Conservation (phyloP, 2,329 filamentous ascomycete species). For the Colletotrichum camelliae region DNA sequence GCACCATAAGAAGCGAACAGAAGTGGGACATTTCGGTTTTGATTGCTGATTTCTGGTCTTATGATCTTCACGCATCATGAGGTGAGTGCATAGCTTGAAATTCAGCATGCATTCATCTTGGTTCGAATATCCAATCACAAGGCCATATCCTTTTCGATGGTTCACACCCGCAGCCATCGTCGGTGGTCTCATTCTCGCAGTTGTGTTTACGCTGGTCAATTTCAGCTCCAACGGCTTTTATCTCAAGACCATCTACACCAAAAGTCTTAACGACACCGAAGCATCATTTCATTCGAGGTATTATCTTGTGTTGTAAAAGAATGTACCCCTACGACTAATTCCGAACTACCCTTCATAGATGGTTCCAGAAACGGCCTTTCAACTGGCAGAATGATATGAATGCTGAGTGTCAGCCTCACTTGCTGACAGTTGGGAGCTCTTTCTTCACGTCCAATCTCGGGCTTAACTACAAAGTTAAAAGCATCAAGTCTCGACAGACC, state of each 20-base stretch:
- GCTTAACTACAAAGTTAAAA: not conserved
- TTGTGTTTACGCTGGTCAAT: not conserved
- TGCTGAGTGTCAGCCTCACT: not conserved
- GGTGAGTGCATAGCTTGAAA: not conserved
- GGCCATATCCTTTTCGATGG: not conserved
- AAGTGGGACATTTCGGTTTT: not conserved
- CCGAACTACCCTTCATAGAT: not conserved
- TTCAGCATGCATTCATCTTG: not conserved
- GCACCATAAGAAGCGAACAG: not conserved
- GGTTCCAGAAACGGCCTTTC: not conserved
- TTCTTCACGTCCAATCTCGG: not conserved
- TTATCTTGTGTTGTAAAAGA: accelerated
- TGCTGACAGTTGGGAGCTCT: not conserved
- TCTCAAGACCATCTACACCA: not conserved
- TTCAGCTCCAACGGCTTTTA: not conserved
- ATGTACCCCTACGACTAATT: not conserved
- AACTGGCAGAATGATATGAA: not conserved
- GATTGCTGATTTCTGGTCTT: not conserved
- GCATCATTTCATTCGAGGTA: not conserved
- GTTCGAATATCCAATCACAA: not conserved
- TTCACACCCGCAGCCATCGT: not conserved
- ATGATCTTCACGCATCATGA: not conserved
- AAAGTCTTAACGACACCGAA: not conserved
- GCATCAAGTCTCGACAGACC: not conserved
- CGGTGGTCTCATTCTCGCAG: not conserved